Evolutionary conservation across 2,329 filamentous ascomycete species (phyloP), one percentile per base, ranked within the genome.

Genomic region (Cladophialophora exuberans): DNA sequence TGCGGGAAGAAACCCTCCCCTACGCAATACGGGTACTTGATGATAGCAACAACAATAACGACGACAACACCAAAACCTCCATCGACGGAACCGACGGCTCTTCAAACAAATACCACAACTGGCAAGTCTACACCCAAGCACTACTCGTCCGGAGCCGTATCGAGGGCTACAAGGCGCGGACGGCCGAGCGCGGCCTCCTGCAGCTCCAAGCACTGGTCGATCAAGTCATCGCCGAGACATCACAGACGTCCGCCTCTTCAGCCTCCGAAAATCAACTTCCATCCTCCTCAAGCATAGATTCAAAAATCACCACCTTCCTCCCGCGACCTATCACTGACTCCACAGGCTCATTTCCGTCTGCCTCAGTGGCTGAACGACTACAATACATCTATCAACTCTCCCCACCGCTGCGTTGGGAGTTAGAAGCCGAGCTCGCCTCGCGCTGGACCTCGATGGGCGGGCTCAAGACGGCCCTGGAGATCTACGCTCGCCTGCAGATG

Each of bases 11-110:
- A 69, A 93, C 96, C 3, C 73, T 96, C 1, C 94, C 94, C 0
- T 99, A 93, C 68, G 94, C 94, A 0, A 87, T 86, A 1, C 84
- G 94, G 35, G 94, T 97, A 0, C 79, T 99, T 1, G 83, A 88
- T 6, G 91, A 94, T 57, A 92, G 93, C 63, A 88, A 88, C 41
- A 93, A 90, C n/a, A n/a, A n/a, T n/a, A n/a, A n/a, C n/a, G n/a
- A n/a, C n/a, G n/a, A n/a, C 1, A 99, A 97, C 71, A 99, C 94
- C 94, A 94, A 97, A 70, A 87, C 97, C 28, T 97, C 97, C 69
- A 97, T 94, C 0, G n/a, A n/a, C n/a, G n/a, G n/a, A n/a, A n/a
- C n/a, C n/a, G n/a, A 94, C 57, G 92, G 93, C 63, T 88, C 88
- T 41, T 93, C 90, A n/a, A n/a, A n/a, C n/a, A n/a, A n/a, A n/a